These are phyloP conservation scores for Salvia sclarea DNA, from an alignment of 305 asterid genomes.

Conservation along the genomic window DNA sequence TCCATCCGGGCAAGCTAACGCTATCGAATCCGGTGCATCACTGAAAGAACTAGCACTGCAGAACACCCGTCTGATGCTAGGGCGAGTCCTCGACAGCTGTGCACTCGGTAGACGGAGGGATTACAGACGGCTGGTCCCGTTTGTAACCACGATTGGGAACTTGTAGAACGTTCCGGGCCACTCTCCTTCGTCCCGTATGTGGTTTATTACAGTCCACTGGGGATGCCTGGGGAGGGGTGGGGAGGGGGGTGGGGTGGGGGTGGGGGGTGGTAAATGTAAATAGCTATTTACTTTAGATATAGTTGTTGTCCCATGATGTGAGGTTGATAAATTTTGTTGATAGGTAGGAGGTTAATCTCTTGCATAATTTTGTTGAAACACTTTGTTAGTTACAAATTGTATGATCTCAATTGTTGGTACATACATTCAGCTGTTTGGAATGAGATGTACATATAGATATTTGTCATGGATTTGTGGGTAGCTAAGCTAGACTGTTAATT, in stretches of 20 bases:
- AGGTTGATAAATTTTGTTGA: slow-evolving; percentile 40
- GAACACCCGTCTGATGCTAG: slow-evolving; percentile 86
- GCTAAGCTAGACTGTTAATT: background rate
- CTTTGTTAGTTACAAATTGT: slow-evolving; percentile 32
- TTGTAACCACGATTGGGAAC: slow-evolving; percentile 80
- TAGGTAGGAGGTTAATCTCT: slow-evolving; percentile 36
- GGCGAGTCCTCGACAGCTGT: slow-evolving; percentile 87
- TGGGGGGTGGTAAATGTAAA: slow-evolving; percentile 24
- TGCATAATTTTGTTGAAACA: slow-evolving; percentile 32
- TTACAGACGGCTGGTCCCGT: slow-evolving; percentile 87
- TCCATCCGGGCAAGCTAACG: slow-evolving; percentile 42
- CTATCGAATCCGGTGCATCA: slow-evolving; percentile 58
- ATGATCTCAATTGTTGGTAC: slow-evolving; percentile 36
- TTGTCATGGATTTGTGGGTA: background rate
- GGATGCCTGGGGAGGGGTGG: slow-evolving; percentile 30
- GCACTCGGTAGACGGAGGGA: slow-evolving; percentile 93
- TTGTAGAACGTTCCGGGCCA: slow-evolving; percentile 31
- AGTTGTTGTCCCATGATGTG: slow-evolving; percentile 36
- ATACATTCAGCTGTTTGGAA: slow-evolving; percentile 37
- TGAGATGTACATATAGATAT: slow-evolving; percentile 39
- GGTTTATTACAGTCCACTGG: slow-evolving; percentile 34
- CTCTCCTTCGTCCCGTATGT: slow-evolving; percentile 26
- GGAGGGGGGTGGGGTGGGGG: background rate
- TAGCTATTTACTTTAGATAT: slow-evolving; percentile 39
- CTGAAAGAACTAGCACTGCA: slow-evolving; percentile 75